Evolutionary conservation across 2,329 filamentous ascomycete species (phyloP).

Genomic region (Alternaria arborescens): DNA sequence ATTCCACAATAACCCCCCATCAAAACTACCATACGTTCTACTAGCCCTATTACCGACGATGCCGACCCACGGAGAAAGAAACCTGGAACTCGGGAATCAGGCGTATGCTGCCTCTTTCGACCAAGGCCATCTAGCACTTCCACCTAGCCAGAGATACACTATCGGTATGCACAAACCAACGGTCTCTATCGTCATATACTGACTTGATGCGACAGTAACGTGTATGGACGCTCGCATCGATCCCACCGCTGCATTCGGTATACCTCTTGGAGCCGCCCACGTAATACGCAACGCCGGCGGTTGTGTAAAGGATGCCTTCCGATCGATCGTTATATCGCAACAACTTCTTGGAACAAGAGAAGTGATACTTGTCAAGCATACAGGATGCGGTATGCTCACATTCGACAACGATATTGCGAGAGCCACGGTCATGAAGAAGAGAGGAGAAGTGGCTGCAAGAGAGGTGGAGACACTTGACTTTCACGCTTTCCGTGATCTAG

Average conservation of each 20-base stretch:
- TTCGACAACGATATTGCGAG: slow-evolving; percentile 69
- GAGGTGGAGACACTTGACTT: slow-evolving; percentile 65
- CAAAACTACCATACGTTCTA: neutral
- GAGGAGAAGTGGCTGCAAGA: slow-evolving; percentile 61
- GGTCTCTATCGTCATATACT: neutral
- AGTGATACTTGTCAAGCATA: slow-evolving; percentile 78
- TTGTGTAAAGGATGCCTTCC: slow-evolving; percentile 72
- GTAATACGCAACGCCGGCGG: slow-evolving; percentile 74
- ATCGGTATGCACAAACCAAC: slow-evolving; percentile 58
- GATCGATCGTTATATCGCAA: slow-evolving; percentile 79
- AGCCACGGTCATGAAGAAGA: slow-evolving; percentile 65
- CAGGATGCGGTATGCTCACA: slow-evolving; percentile 76
- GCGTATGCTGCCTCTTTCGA: slow-evolving; percentile 67
- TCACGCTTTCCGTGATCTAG: slow-evolving; percentile 65
- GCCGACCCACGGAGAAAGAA: slow-evolving; percentile 61
- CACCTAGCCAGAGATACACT: slow-evolving; percentile 74
- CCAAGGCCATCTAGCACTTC: slow-evolving; percentile 71
- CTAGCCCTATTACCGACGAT: slow-evolving; percentile 29
- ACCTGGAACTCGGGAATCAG: slow-evolving; percentile 66
- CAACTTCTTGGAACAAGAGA: slow-evolving; percentile 80
- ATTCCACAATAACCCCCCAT: neutral
- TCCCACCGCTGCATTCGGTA: slow-evolving; percentile 72
- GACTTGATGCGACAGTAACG: slow-evolving; percentile 60
- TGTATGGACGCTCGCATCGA: slow-evolving; percentile 84
- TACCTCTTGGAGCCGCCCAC: slow-evolving; percentile 78